These are phyloP conservation scores for Calonectria pteridis DNA, from an alignment of 2,329 filamentous ascomycete species.

Conservation along the genomic window DNA sequence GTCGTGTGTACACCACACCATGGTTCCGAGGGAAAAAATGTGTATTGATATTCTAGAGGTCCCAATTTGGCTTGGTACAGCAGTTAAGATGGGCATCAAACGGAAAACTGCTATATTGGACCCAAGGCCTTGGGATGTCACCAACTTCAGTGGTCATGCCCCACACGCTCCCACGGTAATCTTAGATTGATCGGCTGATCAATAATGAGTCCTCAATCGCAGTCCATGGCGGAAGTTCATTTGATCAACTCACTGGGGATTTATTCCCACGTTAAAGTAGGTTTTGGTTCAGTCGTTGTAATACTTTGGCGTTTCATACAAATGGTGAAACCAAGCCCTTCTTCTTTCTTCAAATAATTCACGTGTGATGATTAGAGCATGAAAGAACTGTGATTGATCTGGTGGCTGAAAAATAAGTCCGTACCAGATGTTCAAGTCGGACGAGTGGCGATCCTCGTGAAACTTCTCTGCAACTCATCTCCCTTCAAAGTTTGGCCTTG, in stretches of 20 bases:
- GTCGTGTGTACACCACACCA: not conserved
- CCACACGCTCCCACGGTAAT: not conserved
- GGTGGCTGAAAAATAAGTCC: not conserved
- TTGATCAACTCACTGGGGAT: not conserved
- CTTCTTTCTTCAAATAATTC: not conserved
- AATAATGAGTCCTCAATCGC: not conserved
- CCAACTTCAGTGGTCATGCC: not conserved
- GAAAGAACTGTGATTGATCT: not conserved
- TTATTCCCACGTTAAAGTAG: not conserved
- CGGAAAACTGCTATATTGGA: not conserved
- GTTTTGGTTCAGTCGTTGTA: not conserved
- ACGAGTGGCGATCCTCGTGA: not conserved
- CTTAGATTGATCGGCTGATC: not conserved
- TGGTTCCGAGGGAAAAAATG: not conserved
- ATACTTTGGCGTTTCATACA: not conserved
- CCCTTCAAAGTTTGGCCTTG: constrained; percentile 5
- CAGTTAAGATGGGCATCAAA: not conserved
- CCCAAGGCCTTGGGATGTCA: not conserved
- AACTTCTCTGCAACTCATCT: not conserved
- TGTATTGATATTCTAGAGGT: not conserved
- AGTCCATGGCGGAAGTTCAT: rapidly evolving
- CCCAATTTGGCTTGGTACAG: rapidly evolving
- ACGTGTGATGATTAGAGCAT: not conserved
- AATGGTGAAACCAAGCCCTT: not conserved
- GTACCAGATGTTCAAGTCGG: not conserved